Percentiles rank a stretch among this genome's conserved stretches.
phyloP scores from a whole-genome alignment of 192 early-diverging fungal genomes.

The Backusella luteola region DNA sequence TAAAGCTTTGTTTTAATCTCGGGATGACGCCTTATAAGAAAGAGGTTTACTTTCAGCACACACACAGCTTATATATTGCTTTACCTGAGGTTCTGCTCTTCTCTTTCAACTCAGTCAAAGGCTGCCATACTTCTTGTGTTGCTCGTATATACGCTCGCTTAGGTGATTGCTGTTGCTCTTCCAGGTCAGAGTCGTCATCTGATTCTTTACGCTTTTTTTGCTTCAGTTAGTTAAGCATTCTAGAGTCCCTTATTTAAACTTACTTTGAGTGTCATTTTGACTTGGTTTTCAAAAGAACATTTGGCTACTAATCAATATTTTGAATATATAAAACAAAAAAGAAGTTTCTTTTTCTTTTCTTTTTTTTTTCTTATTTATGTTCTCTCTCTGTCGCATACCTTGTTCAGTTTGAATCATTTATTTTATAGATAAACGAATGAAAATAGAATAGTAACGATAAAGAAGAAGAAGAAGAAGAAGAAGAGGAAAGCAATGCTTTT shows the following conservation, averaged over 20 bases:
- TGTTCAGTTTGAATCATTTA: background rate
- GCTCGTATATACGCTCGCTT: background rate
- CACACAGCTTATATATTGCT: background rate
- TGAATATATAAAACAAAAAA: background rate
- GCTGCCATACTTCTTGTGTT: background rate
- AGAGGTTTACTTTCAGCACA: background rate
- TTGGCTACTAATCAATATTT: background rate
- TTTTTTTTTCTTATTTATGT: background rate
- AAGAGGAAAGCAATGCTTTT: background rate
- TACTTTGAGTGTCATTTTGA: conserved; percentile 11
- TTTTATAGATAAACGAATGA: background rate
- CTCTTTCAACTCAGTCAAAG: background rate
- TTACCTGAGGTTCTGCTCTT: conserved; percentile 7
- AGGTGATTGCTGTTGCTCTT: background rate
- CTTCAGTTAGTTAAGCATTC: background rate
- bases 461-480: background rate
- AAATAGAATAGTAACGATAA: background rate
- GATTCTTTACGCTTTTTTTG: background rate
- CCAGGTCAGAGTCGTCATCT: background rate
- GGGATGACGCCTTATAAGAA: background rate
- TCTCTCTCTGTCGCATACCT: background rate
- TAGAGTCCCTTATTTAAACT: background rate
- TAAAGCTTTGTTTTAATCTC: conserved; percentile 9
- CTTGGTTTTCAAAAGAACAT: background rate
- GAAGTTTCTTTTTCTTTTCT: background rate